Evolutionary conservation across 495 filamentous ascomycete genomes (phyloP).

Genomic region (Trichocladium uniseriatum): DNA sequence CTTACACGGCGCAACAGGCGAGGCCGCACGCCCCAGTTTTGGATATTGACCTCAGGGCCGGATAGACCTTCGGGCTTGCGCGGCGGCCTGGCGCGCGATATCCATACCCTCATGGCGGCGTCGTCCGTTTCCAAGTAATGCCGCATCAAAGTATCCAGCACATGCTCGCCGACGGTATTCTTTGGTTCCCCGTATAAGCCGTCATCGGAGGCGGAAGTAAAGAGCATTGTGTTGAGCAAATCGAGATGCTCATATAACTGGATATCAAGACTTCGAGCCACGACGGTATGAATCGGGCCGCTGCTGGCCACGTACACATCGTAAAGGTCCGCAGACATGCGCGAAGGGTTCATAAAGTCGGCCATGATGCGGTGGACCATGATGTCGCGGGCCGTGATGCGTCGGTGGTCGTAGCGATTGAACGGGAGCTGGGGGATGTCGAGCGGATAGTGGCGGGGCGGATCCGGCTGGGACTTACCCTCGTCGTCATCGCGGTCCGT

Average conservation of each 20-base stretch:
- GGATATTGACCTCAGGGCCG: background rate
- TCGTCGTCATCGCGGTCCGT: background rate
- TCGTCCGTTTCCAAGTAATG: conserved; percentile 26
- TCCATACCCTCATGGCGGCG: conserved; percentile 18
- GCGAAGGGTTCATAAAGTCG: conserved; percentile 23
- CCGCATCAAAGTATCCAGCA: conserved; percentile 21
- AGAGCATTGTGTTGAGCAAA: background rate
- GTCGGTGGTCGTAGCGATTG: conserved; percentile 25
- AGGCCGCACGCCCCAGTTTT: too few relatives aligned
- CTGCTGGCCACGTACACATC: too few relatives aligned
- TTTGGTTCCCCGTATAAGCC: too few relatives aligned
- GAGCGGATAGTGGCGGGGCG: conserved; percentile 25
- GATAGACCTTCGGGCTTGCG: background rate
- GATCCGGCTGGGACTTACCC: background rate
- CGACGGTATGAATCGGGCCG: too few relatives aligned
- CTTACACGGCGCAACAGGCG: too few relatives aligned
- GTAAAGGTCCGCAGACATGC: background rate
- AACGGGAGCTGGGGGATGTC: conserved; percentile 27
- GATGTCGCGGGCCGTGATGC: conserved; percentile 25
- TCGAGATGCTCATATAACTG: background rate
- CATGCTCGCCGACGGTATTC: conserved; percentile 4
- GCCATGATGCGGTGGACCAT: conserved; percentile 31
- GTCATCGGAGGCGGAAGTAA: background rate
- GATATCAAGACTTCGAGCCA: background rate
- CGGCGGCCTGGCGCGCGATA: conserved; percentile 5